Conservation (phyloP, 805 yeast genomes). For the Tetrapisispora pingtungensis region DNA sequence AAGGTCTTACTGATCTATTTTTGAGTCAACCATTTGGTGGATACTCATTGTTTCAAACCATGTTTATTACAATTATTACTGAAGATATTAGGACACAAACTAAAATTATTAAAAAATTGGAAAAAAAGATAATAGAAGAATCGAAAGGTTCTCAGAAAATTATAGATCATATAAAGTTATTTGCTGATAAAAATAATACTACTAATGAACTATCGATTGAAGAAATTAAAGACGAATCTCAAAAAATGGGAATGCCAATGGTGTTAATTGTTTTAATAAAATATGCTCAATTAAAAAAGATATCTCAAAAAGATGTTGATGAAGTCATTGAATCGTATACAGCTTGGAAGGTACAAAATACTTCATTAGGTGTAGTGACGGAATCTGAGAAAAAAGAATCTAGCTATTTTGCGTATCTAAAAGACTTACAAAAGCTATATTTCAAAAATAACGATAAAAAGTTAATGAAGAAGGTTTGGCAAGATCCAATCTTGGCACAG, state of each 20-base stretch:
- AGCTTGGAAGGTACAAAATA: slow-evolving; percentile 15
- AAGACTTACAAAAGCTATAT: slow-evolving; percentile 53
- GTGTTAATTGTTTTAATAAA: slow-evolving; percentile 21
- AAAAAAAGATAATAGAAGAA: slow-evolving; percentile 25
- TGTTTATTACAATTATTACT: slow-evolving; percentile 60
- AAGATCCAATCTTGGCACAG: slow-evolving; percentile 70
- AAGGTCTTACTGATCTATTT: slow-evolving; percentile 68
- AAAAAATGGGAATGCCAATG: slow-evolving; percentile 21
- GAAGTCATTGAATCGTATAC: slow-evolving; percentile 27
- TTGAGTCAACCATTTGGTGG: slow-evolving; percentile 70
- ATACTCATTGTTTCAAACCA: slow-evolving; percentile 57
- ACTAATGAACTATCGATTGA: slow-evolving; percentile 22
- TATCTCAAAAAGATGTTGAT: slow-evolving; percentile 17
- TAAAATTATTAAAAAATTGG: slow-evolving; percentile 41
- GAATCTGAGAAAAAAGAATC: slow-evolving; percentile 17
- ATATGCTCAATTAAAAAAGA: slow-evolving; percentile 11
- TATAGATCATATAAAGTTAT: slow-evolving; percentile 24
- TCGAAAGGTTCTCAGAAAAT: slow-evolving; percentile 17
- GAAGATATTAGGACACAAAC: slow-evolving; percentile 67
- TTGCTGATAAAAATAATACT: slow-evolving; percentile 25
- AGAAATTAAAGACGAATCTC: slow-evolving; percentile 26
- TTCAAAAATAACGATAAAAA: slow-evolving; percentile 69
- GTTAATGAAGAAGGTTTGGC: slow-evolving; percentile 68
- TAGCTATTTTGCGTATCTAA: slow-evolving; percentile 42
- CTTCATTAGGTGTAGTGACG: background rate